A percentile compares a stretch with the other conserved stretches of the same genome.
Conservation (phyloP, 805 yeast genomes). For the Novakomyces olei region DNA sequence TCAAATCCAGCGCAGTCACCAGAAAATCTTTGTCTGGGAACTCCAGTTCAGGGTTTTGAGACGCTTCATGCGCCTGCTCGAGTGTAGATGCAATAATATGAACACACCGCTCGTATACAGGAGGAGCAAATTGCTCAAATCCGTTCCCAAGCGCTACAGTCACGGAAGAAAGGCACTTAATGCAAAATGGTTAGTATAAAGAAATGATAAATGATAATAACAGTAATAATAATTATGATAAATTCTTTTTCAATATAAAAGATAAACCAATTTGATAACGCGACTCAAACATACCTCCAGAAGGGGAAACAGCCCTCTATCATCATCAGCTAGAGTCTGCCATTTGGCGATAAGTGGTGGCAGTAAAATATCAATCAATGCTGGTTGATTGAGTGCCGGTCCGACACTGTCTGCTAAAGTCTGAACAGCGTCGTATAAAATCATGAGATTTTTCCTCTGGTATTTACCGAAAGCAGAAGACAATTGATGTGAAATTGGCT, state of each 20-base stretch:
- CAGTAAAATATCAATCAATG: conserved; percentile 36
- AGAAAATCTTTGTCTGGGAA: conserved; percentile 77
- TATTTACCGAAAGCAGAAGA: conserved; percentile 52
- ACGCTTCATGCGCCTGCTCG: conserved; percentile 39
- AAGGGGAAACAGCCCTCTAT: conserved; percentile 73
- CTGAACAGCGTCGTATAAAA: conserved; percentile 76
- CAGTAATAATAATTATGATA: too few relatives aligned
- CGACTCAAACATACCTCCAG: too few relatives aligned
- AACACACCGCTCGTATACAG: conserved; percentile 60
- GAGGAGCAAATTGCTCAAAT: conserved; percentile 74
- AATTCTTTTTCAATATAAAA: too few relatives aligned
- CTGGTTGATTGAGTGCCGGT: conserved; percentile 30
- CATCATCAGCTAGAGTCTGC: conserved; percentile 53
- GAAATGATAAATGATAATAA: neutral
- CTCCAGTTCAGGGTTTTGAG: conserved; percentile 32
- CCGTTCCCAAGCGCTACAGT: conserved; percentile 69
- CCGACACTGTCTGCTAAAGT: conserved; percentile 66
- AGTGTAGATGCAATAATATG: conserved; percentile 48
- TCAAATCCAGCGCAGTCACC: conserved; percentile 68
- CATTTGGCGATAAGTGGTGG: conserved; percentile 73
- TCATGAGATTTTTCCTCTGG: conserved; percentile 59
- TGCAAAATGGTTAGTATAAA: neutral
- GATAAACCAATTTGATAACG: neutral
- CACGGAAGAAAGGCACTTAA: conserved; percentile 73
- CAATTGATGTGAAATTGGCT: conserved; percentile 46